Base-by-base conservation (phyloP, 1,284 basidiomycete species). In the Butyriboletus appendiculatus region DNA sequence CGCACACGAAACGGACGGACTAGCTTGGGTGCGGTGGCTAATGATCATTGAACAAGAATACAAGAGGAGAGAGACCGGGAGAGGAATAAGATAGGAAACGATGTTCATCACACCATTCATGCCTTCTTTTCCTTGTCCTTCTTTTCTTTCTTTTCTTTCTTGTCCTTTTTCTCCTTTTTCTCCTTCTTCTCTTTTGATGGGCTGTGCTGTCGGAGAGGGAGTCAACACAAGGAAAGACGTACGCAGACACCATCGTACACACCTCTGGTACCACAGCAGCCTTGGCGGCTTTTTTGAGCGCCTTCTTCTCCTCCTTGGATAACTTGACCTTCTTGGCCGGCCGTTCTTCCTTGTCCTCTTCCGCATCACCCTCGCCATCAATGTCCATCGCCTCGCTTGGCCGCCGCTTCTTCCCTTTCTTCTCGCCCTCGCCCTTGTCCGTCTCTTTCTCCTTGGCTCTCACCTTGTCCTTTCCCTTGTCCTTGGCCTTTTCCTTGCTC, bases 281-380 rank as follows among this genome's bases (percentile, higher is more conserved):
- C 39, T 90, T 90, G 75, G 86, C 83, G 45, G 82, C 83, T 73
- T 87, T 90, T 75, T 90, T 92, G 69, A 88, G 73, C 30, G 84
- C 85, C 76, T 88, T 90, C 77, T 90, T 90, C 75, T 90, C 88
- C 74, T 91, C 89, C 73, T 92, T 92, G 41, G 84, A 85, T 59
- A 90, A 62, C 74, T 90, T 90, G 57, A 79, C 76, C 73, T 88
- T 90, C 75, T 90, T 91, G 55, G 74, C 62, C 9, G 82, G 75
- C n/a, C 75, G 76, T 58, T 78, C 80, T 48, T 84, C 80, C 34
- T 81, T 79, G 45, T 77, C 81, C 62, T 82, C 80, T 3, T 54
- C 63, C 10, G 0, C 33, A 3, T 41, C 56, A 52, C 84, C 79
- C 48, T 81, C 79, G 44, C 74, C 80, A 60, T 85, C 81, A 8